Evolutionary conservation across 2,329 filamentous ascomycete genomes (phyloP), one percentile per base, ranked within the genome.

Genomic region (Chaetomiaceae sp.): DNA sequence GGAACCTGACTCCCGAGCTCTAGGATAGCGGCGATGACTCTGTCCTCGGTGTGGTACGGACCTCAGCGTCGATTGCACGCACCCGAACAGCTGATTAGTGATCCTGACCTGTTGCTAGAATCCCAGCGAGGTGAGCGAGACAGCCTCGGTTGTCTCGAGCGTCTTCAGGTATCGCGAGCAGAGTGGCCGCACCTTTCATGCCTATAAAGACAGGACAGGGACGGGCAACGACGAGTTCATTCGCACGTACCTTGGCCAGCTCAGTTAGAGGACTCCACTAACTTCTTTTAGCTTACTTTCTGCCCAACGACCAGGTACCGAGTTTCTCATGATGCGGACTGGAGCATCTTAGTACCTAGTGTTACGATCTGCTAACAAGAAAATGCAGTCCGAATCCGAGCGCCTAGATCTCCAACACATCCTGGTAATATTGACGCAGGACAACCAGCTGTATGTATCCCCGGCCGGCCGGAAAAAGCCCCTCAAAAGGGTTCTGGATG

Each of bases 401-500:
- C 40, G 11, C 22, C n/a, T 25, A 36, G 29, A 58, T 27, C 53
- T 52, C 22, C 58, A 59, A 20, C 55, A 59, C 31, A 47, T 56
- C 44, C 29, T 59, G 1, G 47, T 40, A 22, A 36, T 40, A 4
- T 11, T 51, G n/a, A 51, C 44, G 12, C 51, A 75, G 39, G 65
- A 69, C 36, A 72, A 74, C 44, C 68, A 69, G 37, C 69, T 79
- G 6, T 71, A 71, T 59, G 66, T 74, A 15, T 72, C 75, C 6
- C 77, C 78, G 3, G 63, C 78, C 12, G 59, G 67, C 2, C 63
- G 42, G 23, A 46, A 42, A n/a, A 45, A 43, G 17, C 51, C 69
- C 5, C 70, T 72, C 1, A 68, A 67, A 33, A 66, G 69, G 20
- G 72, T 75, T 20, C 68, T 81, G 6, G 78, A 80, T 61, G 64